Conservation (phyloP, 2,329 filamentous ascomycete genomes). For the Talaromyces sp. region DNA sequence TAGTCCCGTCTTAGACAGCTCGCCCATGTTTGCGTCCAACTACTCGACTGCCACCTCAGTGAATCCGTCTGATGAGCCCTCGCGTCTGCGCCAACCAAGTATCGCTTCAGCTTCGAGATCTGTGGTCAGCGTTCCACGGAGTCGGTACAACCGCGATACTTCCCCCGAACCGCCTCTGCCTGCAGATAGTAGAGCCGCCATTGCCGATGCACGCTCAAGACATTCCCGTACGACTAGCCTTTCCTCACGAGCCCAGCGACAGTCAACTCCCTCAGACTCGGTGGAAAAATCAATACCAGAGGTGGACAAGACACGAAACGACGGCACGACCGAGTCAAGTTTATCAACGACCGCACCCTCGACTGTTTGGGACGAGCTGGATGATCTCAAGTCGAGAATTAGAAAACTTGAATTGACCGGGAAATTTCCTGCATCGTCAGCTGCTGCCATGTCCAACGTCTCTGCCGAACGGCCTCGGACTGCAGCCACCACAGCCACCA, state of each 20-base stretch:
- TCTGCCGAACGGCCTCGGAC: slow-evolving; percentile 81
- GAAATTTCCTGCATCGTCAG: slow-evolving; percentile 77
- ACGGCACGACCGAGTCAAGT: slow-evolving; percentile 73
- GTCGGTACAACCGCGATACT: slow-evolving; percentile 30
- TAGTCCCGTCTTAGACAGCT: slow-evolving; percentile 13
- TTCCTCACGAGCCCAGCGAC: slow-evolving; percentile 31
- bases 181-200: slow-evolving; percentile 26
- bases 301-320: slow-evolving; percentile 35
- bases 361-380: slow-evolving; percentile 95
- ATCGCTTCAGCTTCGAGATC: slow-evolving; percentile 31
- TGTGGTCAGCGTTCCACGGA: slow-evolving; percentile 29
- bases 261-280: slow-evolving; percentile 26
- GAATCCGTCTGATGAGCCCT: slow-evolving; percentile 35
- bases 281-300: slow-evolving; percentile 29
- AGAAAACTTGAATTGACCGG: slow-evolving; percentile 84
- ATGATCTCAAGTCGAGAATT: slow-evolving; percentile 91
- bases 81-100: slow-evolving; percentile 29
- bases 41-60: slow-evolving; percentile 28
- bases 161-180: slow-evolving; percentile 25
- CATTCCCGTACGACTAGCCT: slow-evolving; percentile 26
- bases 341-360: slow-evolving; percentile 83
- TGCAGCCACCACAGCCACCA: slow-evolving; percentile 85
- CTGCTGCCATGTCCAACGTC: slow-evolving; percentile 68
- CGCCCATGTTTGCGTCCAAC: slow-evolving; percentile 6
- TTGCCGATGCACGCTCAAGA: slow-evolving; percentile 30